phyloP scores from a whole-genome alignment of 2,329 filamentous ascomycete species.

The Ophiostoma ips region DNA sequence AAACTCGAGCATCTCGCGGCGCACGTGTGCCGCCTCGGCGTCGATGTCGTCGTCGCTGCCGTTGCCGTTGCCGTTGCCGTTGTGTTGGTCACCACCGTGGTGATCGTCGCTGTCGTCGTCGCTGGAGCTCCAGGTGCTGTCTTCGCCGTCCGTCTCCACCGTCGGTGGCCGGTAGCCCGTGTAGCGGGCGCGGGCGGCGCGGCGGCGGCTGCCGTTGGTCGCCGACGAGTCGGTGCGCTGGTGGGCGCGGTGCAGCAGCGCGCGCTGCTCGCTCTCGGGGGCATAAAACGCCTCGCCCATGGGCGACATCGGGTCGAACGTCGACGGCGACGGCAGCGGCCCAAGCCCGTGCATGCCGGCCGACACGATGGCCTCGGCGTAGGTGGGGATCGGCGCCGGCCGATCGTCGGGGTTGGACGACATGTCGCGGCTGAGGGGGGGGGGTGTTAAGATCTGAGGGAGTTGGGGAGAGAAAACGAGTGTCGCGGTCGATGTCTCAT shows the following conservation, averaged over 20 bases:
- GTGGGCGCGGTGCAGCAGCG: constrained; percentile 46
- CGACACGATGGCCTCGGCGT: constrained; percentile 60
- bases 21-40: constrained; percentile 50
- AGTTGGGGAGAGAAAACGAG: no score
- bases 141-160: constrained; percentile 63
- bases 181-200: constrained; percentile 23
- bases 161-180: constrained; percentile 64
- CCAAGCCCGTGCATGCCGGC: constrained; percentile 31
- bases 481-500: not conserved
- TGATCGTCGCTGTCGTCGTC: constrained; percentile 19
- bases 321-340: constrained; percentile 7
- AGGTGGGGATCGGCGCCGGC: constrained; percentile 58
- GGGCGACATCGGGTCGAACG: constrained; percentile 37
- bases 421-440: no score
- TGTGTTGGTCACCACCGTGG: no score
- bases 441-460: no score
- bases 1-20: constrained; percentile 78
- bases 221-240: constrained; percentile 24
- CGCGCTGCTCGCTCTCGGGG: constrained; percentile 60
- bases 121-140: constrained; percentile 35
- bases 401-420: not conserved
- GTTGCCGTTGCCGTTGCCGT: constrained; percentile 20
- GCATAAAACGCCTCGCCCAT: constrained; percentile 50
- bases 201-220: constrained; percentile 18
- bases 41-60: constrained; percentile 24